Conservation (phyloP, 192 early-diverging fungal genomes). For the Phycomyces blakesleeanus region DNA sequence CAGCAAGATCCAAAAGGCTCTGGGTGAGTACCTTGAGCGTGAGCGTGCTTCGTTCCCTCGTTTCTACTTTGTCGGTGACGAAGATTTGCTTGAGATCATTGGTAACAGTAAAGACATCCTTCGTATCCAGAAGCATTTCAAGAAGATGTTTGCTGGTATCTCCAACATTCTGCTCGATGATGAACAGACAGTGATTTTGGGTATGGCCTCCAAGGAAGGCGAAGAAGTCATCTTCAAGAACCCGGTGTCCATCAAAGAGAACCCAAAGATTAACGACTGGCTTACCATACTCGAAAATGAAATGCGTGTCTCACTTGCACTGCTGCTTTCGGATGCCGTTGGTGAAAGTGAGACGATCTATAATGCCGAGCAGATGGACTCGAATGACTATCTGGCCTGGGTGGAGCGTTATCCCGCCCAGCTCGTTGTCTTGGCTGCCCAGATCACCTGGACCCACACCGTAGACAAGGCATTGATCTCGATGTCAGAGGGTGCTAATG, state of each 20-base stretch:
- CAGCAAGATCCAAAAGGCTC: constrained; percentile 94
- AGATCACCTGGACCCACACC: constrained; percentile 84
- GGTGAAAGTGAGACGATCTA: constrained; percentile 62
- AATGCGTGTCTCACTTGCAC: constrained; percentile 86
- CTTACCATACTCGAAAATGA: constrained; percentile 88
- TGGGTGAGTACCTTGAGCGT: constrained; percentile 97
- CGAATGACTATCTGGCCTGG: constrained; percentile 71
- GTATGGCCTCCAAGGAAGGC: constrained; percentile 91
- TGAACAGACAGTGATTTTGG: constrained; percentile 66
- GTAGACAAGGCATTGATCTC: constrained; percentile 75
- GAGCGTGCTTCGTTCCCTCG: constrained; percentile 96
- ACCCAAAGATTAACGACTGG: constrained; percentile 98
- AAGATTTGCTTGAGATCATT: constrained; percentile 99
- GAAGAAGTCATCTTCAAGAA: constrained; percentile 81
- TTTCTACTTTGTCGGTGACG: constrained; percentile 99
- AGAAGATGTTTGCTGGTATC: constrained; percentile 99
- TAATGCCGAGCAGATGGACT: constrained; percentile 49
- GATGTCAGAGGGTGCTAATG: constrained; percentile 35
- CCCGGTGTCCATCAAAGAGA: constrained; percentile 73
- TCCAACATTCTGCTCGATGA: constrained; percentile 80
- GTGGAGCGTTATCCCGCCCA: constrained; percentile 88
- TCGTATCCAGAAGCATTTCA: constrained; percentile 97
- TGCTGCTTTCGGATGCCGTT: constrained; percentile 68
- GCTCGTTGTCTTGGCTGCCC: constrained; percentile 85
- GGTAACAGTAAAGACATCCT: constrained; percentile 95